phyloP scores from a whole-genome alignment of 208 protist species.

The Trypanosomatidae sp. region DNA sequence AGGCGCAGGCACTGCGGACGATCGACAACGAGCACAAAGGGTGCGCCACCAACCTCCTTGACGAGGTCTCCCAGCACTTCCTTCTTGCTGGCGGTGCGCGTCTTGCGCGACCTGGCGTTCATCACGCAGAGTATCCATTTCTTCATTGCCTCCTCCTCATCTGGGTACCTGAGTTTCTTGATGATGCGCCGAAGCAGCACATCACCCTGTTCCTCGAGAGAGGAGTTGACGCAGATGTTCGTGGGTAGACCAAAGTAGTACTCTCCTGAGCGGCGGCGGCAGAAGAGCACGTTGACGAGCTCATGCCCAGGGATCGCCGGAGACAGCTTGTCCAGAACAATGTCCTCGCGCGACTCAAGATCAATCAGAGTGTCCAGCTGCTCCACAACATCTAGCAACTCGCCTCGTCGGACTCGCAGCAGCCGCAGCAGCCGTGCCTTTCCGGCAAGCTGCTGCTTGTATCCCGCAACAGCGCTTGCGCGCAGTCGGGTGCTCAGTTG shows the following conservation, averaged over 20 bases:
- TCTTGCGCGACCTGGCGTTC: constrained; percentile 32
- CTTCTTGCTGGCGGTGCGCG: constrained; percentile 40
- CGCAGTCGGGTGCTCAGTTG: constrained; percentile 32
- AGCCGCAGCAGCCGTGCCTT: constrained; percentile 20
- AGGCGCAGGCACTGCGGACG: constrained; percentile 41
- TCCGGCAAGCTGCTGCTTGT: constrained; percentile 13
- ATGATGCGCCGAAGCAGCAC: constrained; percentile 48
- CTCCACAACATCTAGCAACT: constrained; percentile 9
- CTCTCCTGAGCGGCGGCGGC: constrained; percentile 53
- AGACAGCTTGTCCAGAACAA: constrained; percentile 32
- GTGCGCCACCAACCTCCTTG: constrained; percentile 43
- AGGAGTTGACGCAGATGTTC: constrained; percentile 41
- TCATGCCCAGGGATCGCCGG: constrained; percentile 22
- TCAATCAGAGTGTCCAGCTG: constrained; percentile 15
- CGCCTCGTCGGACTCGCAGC: constrained; percentile 28
- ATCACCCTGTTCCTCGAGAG: constrained; percentile 45
- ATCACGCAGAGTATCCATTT: constrained; percentile 53
- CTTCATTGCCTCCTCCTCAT: constrained; percentile 29
- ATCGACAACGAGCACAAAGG: constrained; percentile 58
- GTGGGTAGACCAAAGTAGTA: constrained; percentile 72
- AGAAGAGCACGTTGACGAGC: constrained; percentile 63
- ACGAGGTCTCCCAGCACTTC: constrained; percentile 47
- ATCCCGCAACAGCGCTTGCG: constrained; percentile 3
- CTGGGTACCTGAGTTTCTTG: constrained; percentile 48
- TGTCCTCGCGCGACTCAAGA: constrained; percentile 4